A percentile compares a stretch with the other conserved stretches of the same genome.
Conservation (phyloP, 192 early-diverging fungal genomes). For the Coemansia sp. region DNA sequence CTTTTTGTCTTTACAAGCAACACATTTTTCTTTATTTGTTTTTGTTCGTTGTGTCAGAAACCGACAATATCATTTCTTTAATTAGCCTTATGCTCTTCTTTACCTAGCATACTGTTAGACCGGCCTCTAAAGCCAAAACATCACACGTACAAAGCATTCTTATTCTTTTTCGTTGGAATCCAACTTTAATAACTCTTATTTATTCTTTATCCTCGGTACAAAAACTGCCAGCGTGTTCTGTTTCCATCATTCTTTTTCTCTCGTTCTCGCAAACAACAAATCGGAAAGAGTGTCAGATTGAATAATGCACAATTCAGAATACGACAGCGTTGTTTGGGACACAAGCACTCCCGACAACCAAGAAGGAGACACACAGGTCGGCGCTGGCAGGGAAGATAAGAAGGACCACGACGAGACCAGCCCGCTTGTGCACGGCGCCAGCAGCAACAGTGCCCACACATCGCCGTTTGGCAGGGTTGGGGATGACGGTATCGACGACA, state of each 20-base stretch:
- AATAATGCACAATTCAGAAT: constrained; percentile 51
- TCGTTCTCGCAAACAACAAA: neutral
- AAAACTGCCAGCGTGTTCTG: neutral
- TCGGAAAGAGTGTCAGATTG: neutral
- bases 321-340: constrained; percentile 55
- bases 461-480: constrained; percentile 27
- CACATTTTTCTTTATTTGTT: neutral
- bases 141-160: neutral
- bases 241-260: too few species aligned
- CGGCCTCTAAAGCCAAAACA: neutral
- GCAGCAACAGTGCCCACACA: constrained; percentile 24
- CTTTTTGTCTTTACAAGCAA: neutral
- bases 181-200: neutral
- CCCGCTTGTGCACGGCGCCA: neutral
- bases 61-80: neutral
- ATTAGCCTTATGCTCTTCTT: neutral
- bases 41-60: neutral
- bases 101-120: neutral
- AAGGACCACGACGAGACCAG: constrained; percentile 1
- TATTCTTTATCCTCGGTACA: neutral
- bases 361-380: constrained; percentile 14
- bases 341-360: constrained; percentile 34
- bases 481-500: constrained; percentile 5
- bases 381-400: constrained; percentile 1
- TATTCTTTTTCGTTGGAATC: neutral